These are phyloP conservation scores for Chaetomiaceae sp. DNA, from an alignment of 2,329 filamentous ascomycete species.

Conservation along the genomic window DNA sequence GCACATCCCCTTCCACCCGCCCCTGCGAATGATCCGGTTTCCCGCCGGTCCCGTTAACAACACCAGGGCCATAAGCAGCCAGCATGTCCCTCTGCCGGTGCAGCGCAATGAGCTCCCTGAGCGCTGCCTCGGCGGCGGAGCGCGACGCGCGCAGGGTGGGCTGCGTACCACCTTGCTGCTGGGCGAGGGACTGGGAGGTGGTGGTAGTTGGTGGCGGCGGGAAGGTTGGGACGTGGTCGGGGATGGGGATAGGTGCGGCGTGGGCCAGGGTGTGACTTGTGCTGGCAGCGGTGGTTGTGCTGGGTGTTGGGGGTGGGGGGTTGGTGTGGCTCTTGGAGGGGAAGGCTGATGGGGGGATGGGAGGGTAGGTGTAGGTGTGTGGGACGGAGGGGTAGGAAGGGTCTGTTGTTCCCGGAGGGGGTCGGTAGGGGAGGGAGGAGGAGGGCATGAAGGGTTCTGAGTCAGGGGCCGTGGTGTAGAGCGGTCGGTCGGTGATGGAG, in stretches of 20 bases:
- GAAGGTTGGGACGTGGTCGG: too few relatives aligned
- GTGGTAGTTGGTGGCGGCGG: not conserved
- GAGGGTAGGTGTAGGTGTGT: too few relatives aligned
- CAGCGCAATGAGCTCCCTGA: constrained; percentile 32
- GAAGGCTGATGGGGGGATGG: not conserved
- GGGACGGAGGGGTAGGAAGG: too few relatives aligned
- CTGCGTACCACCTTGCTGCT: too few relatives aligned
- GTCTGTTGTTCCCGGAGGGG: too few relatives aligned
- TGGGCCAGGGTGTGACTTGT: not conserved
- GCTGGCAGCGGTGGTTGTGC: not conserved
- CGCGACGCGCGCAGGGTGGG: constrained; percentile 21
- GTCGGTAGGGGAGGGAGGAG: not conserved
- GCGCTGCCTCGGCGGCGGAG: constrained; percentile 26
- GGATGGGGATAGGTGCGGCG: too few relatives aligned
- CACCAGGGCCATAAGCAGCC: not conserved
- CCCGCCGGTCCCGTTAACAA: constrained; percentile 13
- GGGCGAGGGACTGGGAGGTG: not conserved
- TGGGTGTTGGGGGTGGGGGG: not conserved
- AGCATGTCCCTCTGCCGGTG: constrained; percentile 25
- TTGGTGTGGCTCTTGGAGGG: not conserved
- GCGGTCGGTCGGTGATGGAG: too few relatives aligned
- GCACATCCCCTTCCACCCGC: constrained; percentile 23
- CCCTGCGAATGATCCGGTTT: constrained; percentile 33
- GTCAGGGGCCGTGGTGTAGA: not conserved
- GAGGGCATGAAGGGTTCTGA: not conserved